Evolutionary conservation across 345 rosid species (phyloP).

Genomic region (Noccaea caerulescens): DNA sequence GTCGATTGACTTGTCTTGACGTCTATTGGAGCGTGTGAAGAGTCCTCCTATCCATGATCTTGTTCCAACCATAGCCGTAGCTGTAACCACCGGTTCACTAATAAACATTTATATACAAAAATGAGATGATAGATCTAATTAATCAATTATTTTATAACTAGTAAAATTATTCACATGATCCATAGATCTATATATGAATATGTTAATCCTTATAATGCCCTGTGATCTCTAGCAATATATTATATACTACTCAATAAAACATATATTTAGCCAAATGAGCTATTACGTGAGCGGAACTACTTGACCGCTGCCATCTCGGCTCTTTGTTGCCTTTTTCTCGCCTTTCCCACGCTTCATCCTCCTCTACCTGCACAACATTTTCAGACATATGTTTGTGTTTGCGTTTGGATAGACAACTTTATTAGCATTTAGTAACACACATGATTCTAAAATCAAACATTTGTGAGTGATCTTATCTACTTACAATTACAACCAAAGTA

Average conservation of each 20-base stretch:
- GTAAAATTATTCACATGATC: background rate
- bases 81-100: constrained; percentile 55
- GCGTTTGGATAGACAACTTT: background rate
- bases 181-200: background rate
- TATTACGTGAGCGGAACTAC: constrained; percentile 61
- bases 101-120: constrained; percentile 11
- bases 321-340: constrained; percentile 66
- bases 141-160: background rate
- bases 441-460: background rate
- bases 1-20: constrained; percentile 57
- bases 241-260: constrained; percentile 62
- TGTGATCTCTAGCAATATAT: constrained; percentile 35
- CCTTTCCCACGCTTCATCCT: constrained; percentile 87
- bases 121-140: constrained; percentile 14
- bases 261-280: constrained; percentile 60
- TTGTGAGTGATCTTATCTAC: background rate
- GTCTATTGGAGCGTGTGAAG: constrained; percentile 66
- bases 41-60: constrained; percentile 92
- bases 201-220: background rate
- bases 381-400: constrained; percentile 17
- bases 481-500: constrained; percentile 21
- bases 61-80: constrained; percentile 94
- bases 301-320: constrained; percentile 66
- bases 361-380: constrained; percentile 68
- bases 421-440: background rate